Conservation (phyloP, 163 green algal genomes). For the Chloromonas sp. region DNA sequence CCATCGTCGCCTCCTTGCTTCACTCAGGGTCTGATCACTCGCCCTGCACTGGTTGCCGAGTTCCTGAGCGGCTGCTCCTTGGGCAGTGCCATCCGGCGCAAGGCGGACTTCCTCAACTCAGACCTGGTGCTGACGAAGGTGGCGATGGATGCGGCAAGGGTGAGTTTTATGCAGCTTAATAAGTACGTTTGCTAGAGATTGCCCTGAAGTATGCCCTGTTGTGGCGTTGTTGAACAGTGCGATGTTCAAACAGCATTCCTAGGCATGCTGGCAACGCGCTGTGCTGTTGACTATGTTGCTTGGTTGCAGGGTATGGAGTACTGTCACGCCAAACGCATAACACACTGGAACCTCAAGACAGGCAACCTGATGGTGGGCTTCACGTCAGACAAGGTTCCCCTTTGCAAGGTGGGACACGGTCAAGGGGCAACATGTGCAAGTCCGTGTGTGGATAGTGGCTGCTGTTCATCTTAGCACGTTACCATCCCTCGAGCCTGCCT, state of each 20-base stretch:
- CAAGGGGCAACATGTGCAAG: no score
- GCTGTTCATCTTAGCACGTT: no score
- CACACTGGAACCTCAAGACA: conserved; percentile 16
- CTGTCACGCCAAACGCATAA: conserved; percentile 12
- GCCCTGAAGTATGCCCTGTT: no score
- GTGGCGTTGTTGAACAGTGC: no score
- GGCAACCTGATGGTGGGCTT: conserved; percentile 14
- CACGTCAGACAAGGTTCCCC: conserved; percentile 5
- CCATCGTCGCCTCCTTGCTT: no score
- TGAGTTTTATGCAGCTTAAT: not conserved
- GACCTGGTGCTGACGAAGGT: conserved; percentile 11
- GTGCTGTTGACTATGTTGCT: not conserved
- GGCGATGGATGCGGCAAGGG: conserved; percentile 5
- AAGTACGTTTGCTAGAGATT: no score
- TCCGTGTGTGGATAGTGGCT: no score
- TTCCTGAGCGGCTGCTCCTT: conserved; percentile 8
- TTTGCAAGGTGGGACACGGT: conserved; percentile 5
- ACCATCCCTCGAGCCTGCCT: no score
- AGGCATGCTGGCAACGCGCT: conserved; percentile 2
- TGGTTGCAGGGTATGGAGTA: conserved; percentile 12
- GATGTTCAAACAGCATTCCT: not conserved
- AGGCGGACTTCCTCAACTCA: conserved; percentile 9
- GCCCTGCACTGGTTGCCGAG: conserved; percentile 10
- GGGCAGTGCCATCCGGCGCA: conserved; percentile 1
- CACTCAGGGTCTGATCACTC: conserved; percentile 2